Evolutionary conservation across 768 basidiomycete species (phyloP).

Genomic region (Rhodotorula paludigena): DNA sequence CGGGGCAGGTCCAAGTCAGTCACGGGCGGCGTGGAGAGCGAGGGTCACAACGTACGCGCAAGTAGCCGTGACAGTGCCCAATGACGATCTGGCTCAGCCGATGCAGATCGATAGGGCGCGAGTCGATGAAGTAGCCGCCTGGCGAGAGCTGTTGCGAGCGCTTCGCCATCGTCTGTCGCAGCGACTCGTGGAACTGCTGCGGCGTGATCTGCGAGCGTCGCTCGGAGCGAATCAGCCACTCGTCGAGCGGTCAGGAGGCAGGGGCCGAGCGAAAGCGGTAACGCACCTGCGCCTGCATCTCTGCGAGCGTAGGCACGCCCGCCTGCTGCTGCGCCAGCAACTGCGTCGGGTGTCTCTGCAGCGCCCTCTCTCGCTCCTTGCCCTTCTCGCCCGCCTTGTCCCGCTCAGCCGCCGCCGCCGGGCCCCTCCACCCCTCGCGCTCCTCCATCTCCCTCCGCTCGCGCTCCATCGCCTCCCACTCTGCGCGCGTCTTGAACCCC

Average conservation of each 20-base stretch:
- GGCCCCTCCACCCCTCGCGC: too few relatives aligned
- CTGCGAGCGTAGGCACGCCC: not conserved
- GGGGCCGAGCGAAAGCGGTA: too few relatives aligned
- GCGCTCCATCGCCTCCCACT: constrained; percentile 11
- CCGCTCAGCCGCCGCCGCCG: not conserved
- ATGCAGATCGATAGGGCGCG: constrained; percentile 2
- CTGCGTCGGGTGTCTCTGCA: not conserved
- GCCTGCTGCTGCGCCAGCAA: constrained; percentile 1
- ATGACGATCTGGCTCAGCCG: constrained; percentile 22
- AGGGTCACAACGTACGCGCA: constrained; percentile 3
- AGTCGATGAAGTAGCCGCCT: constrained; percentile 9
- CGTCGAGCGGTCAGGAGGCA: not conserved
- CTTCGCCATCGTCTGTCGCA: constrained; percentile 1
- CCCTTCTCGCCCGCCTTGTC: not conserved
- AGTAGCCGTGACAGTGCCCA: constrained; percentile 6
- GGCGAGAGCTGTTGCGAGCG: constrained; percentile 1
- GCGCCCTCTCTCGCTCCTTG: not conserved
- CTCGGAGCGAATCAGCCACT: not conserved
- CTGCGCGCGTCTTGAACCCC: not conserved
- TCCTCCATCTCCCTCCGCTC: not conserved
- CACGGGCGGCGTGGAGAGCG: not conserved
- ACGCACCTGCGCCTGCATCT: constrained; percentile 6
- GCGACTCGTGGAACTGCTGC: constrained; percentile 1
- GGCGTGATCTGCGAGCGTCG: constrained; percentile 9
- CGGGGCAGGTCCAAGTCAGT: not conserved